Evolutionary conservation across 805 yeast species (phyloP), one percentile per base, ranked within the genome.

Genomic region (Saturnispora sekii): DNA sequence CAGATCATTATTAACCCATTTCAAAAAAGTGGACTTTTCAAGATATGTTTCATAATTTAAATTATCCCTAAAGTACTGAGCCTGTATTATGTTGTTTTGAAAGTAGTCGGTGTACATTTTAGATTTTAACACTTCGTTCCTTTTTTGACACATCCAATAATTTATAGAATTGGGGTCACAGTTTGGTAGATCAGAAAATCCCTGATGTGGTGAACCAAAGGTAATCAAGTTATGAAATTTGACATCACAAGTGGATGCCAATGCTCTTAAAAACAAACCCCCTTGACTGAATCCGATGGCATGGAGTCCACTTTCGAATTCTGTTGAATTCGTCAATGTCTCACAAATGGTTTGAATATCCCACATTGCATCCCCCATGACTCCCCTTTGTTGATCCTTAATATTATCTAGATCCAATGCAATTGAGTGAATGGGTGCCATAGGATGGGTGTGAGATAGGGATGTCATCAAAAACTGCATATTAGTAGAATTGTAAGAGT

Each of bases 211-310:
- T 1, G 87, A 77, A 0, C 95, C 95, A 61, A 81, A 82, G 0
- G 94, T 82, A 11, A 84, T 64, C 40, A 84, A 63, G 29, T 68
- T 77, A 41, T 71, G 60, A 2, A 81, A 66, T 3, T 66, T 60
- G 10, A 64, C 38, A 26, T 64, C 69, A 60, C 90, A 84, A 18
- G 73, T 60, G 56, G 85, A 82, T 28, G 76, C 66, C 28, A 81
- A 70, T 5, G 80, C 81, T 38, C 95, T 62, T n/a, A 82, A 63
- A 49, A 84, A 78, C n/a, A 84, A 61, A 0, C 95, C 95, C 35
- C 95, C 95, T 57, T 84, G 95, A 0, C 90, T 82, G 52, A 81
- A 79, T 5, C 95, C 95, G 35, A 84, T 69, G 5, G 80, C 84
- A 57, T 82, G 80, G 55, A 83, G 80, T 0, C 89, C 89, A 7